phyloP scores from a whole-genome alignment of 257 asterid species.

The Fraxinus quadrangulata region DNA sequence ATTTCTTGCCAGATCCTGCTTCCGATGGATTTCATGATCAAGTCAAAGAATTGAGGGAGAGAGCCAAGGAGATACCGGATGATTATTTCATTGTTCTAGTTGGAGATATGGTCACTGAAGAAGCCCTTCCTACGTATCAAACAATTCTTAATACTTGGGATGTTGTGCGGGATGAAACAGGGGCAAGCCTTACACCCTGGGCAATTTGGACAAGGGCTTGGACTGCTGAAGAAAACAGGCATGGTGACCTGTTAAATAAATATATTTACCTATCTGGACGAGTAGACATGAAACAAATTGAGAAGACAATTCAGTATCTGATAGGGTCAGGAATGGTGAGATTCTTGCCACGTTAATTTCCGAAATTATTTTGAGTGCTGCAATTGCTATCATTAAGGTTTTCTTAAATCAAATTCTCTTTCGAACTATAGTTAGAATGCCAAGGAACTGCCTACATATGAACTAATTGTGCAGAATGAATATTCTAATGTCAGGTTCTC shows the following conservation, averaged over 20 bases:
- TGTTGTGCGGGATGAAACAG: conserved; percentile 13
- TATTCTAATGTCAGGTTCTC: too few relatives aligned
- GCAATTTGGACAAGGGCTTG: conserved; percentile 28
- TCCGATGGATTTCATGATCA: conserved; percentile 28
- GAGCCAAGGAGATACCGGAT: conserved; percentile 25
- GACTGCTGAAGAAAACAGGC: conserved; percentile 30
- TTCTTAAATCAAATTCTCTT: background rate
- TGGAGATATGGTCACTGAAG: conserved; percentile 12
- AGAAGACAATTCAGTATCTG: conserved; percentile 11
- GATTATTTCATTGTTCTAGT: conserved; percentile 25
- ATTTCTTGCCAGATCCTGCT: conserved; percentile 29
- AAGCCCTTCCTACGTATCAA: conserved; percentile 10
- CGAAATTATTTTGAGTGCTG: background rate
- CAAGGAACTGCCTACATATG: too few relatives aligned
- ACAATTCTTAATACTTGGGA: conserved; percentile 22
- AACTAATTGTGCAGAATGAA: too few relatives aligned
- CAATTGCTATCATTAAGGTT: background rate
- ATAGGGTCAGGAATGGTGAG: conserved; percentile 23
- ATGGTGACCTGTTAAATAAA: conserved; percentile 25
- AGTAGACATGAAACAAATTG: conserved; percentile 23
- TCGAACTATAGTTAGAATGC: background rate
- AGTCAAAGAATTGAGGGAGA: conserved; percentile 11
- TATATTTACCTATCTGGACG: conserved; percentile 26
- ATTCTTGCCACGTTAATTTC: background rate
- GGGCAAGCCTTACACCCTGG: conserved; percentile 19